phyloP scores from a whole-genome alignment of 208 protist species.

The Perkinsela sp. region DNA sequence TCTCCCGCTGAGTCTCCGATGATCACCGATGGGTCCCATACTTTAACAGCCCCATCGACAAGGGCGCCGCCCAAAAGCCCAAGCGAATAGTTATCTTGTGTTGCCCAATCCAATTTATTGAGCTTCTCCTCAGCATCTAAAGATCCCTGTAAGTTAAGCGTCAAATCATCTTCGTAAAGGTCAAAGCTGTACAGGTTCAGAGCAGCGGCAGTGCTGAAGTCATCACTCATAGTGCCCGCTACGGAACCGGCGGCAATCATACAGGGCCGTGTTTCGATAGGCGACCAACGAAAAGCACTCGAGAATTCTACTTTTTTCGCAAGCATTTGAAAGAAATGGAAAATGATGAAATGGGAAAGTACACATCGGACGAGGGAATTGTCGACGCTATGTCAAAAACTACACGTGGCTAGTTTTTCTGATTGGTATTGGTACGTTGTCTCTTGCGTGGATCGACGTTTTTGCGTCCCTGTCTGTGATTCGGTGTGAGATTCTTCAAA shows the following conservation, averaged over 20 bases:
- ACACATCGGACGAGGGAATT: too few species aligned
- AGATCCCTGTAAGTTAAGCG: slow-evolving; percentile 32
- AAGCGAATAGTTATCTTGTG: slow-evolving; percentile 36
- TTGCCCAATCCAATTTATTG: slow-evolving; percentile 17
- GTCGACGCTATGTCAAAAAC: too few species aligned
- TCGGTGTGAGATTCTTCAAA: background rate
- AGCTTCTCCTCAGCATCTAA: slow-evolving; percentile 16
- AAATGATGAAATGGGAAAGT: too few species aligned
- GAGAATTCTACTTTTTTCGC: too few species aligned
- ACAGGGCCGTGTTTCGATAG: too few species aligned
- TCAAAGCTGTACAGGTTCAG: slow-evolving; percentile 30
- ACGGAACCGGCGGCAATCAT: slow-evolving; percentile 31
- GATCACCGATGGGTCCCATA: slow-evolving; percentile 35
- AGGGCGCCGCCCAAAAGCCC: slow-evolving; percentile 16
- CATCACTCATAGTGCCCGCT: slow-evolving; percentile 25
- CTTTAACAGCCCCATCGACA: slow-evolving; percentile 22
- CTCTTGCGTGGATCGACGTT: too few species aligned
- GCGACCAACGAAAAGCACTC: too few species aligned
- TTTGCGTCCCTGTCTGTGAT: too few species aligned
- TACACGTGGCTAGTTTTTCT: too few species aligned
- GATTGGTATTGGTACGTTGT: too few species aligned
- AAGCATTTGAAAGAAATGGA: too few species aligned
- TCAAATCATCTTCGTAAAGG: slow-evolving; percentile 22
- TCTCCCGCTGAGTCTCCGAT: slow-evolving; percentile 14
- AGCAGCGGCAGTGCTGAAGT: slow-evolving; percentile 25